Evolutionary conservation across 305 asterid genomes (phyloP).

Genomic region (Solanum hybrid): DNA sequence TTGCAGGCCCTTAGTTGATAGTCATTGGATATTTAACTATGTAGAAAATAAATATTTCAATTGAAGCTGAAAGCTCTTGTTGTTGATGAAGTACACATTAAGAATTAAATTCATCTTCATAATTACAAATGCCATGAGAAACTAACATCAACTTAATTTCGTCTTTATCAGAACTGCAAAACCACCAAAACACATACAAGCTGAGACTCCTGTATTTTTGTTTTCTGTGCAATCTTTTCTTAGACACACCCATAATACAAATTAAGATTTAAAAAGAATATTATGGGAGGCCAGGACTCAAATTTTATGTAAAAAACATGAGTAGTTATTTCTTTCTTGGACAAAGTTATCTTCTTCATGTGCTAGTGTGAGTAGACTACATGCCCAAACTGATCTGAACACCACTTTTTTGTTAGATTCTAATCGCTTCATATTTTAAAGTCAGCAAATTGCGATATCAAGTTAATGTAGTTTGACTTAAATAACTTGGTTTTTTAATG

Average conservation of each 20-base stretch:
- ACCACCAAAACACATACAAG: neutral
- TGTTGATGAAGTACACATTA: neutral
- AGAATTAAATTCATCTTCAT: neutral
- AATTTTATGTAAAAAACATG: neutral
- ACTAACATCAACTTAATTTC: neutral
- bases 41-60: neutral
- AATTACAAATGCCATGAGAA: neutral
- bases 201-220: neutral
- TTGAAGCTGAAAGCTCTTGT: neutral
- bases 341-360: neutral
- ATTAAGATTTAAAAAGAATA: neutral
- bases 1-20: neutral
- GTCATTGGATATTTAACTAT: neutral
- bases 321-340: neutral
- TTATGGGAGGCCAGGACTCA: neutral
- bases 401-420: neutral
- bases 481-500: neutral
- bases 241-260: neutral
- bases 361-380: neutral
- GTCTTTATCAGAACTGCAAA: neutral
- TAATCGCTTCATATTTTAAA: neutral
- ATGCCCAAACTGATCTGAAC: neutral
- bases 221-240: neutral
- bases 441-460: neutral
- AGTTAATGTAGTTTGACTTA: neutral